Evolutionary conservation across 352 stramenopile genomes (phyloP).

Genomic region (Aphanomyces euteiches): DNA sequence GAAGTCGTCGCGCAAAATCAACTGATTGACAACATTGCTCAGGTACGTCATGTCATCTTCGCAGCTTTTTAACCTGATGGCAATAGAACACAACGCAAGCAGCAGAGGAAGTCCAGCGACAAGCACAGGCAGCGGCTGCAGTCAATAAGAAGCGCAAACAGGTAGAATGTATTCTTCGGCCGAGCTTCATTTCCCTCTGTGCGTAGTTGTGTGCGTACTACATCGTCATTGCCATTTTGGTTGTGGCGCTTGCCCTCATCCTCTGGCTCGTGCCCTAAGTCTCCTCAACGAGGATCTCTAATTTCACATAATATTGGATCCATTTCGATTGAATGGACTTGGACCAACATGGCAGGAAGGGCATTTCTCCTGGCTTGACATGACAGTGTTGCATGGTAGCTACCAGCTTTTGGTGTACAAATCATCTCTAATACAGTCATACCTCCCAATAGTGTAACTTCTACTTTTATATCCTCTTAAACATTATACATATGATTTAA

Average conservation of each 20-base stretch:
- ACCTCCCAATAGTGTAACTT: too few species aligned
- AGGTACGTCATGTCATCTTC: constrained; percentile 2
- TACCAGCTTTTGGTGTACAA: too few species aligned
- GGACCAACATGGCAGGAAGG: too few species aligned
- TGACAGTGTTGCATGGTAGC: too few species aligned
- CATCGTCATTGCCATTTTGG: constrained; percentile 50
- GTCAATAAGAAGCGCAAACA: constrained; percentile 46
- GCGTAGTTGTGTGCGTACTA: constrained; percentile 51
- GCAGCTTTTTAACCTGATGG: background rate
- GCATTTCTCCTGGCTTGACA: too few species aligned
- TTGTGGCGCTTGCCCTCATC: constrained; percentile 49
- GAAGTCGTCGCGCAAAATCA: constrained; percentile 57
- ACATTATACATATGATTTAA: too few species aligned
- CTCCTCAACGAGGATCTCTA: too few species aligned
- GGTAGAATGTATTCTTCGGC: constrained; percentile 8
- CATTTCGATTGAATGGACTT: too few species aligned
- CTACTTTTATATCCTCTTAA: too few species aligned
- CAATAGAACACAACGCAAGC: constrained; percentile 8
- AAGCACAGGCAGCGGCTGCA: constrained; percentile 52
- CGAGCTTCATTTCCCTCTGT: background rate
- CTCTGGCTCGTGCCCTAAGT: constrained; percentile 38
- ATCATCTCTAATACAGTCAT: too few species aligned
- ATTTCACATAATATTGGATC: too few species aligned
- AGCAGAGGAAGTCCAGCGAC: constrained; percentile 39
- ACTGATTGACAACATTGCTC: constrained; percentile 52